Evolutionary conservation across 805 yeast species (phyloP).

Genomic region (Metschnikowia baotianmanensis): DNA sequence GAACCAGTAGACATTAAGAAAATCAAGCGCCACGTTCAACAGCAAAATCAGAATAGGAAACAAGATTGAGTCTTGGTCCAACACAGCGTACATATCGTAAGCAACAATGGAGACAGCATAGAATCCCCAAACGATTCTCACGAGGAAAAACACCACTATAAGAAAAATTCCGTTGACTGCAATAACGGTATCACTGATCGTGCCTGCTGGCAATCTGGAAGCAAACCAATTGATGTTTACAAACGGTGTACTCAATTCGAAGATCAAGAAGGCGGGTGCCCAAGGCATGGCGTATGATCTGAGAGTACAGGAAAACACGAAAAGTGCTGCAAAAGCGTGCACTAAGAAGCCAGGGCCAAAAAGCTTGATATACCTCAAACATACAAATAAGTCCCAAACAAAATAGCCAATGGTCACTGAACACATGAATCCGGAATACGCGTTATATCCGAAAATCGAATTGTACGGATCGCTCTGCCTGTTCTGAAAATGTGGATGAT

Average conservation of each 20-base stretch:
- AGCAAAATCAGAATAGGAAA: slow-evolving; percentile 50
- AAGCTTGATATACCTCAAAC: slow-evolving; percentile 56
- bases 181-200: slow-evolving; percentile 53
- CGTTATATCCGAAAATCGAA: slow-evolving; percentile 61
- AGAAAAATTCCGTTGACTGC: slow-evolving; percentile 70
- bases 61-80: slow-evolving; percentile 44
- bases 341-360: slow-evolving; percentile 81
- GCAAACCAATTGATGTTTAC: slow-evolving; percentile 94
- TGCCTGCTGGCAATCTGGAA: slow-evolving; percentile 67
- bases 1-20: slow-evolving; percentile 83
- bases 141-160: slow-evolving; percentile 67
- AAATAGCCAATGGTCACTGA: slow-evolving; percentile 83
- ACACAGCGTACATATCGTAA: slow-evolving; percentile 44
- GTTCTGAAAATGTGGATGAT: slow-evolving; percentile 46
- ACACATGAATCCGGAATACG: slow-evolving; percentile 71
- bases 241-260: slow-evolving; percentile 91
- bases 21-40: slow-evolving; percentile 61
- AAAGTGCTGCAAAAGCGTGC: slow-evolving; percentile 81
- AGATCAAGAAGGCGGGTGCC: slow-evolving; percentile 78
- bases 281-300: slow-evolving; percentile 77
- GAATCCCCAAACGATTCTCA: slow-evolving; percentile 86
- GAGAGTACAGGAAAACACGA: slow-evolving; percentile 63
- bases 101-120: slow-evolving; percentile 58
- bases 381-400: slow-evolving; percentile 81
- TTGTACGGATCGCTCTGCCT: slow-evolving; percentile 39